phyloP scores from a whole-genome alignment of 2,329 filamentous ascomycete genomes.

The Trichophyton benhamiae region DNA sequence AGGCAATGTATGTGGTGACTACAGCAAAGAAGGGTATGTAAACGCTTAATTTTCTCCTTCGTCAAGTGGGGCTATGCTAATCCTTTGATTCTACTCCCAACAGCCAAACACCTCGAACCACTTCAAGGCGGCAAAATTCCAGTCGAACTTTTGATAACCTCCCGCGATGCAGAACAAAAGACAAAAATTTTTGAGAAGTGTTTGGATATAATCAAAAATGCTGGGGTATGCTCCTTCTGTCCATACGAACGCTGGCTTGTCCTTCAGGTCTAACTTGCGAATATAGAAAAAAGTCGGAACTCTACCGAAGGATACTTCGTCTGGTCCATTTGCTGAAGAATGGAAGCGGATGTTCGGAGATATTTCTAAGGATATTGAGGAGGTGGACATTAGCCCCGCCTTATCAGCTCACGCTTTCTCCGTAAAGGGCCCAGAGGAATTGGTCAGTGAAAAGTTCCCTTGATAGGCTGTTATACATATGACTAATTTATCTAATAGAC shows the following conservation, averaged over 20 bases:
- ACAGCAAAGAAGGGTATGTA: constrained; percentile 85
- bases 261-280: constrained; percentile 9
- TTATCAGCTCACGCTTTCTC: constrained; percentile 75
- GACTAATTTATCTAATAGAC: constrained; percentile 40
- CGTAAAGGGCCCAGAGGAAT: constrained; percentile 87
- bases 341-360: constrained; percentile 78
- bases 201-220: constrained; percentile 70
- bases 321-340: constrained; percentile 84
- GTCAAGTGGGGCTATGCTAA: not conserved
- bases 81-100: not conserved
- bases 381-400: constrained; percentile 72
- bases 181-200: constrained; percentile 79
- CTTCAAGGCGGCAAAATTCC: constrained; percentile 86
- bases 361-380: constrained; percentile 71
- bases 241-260: not conserved
- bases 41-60: no score
- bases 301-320: constrained; percentile 69
- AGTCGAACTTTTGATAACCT: constrained; percentile 79
- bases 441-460: constrained; percentile 38
- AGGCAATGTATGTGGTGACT: constrained; percentile 81
- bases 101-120: constrained; percentile 84
- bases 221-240: constrained; percentile 52
- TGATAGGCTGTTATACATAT: constrained; percentile 5
- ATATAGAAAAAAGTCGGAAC: constrained; percentile 76
- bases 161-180: constrained; percentile 85